Evolutionary conservation across 306 rosid species (phyloP).

Genomic region (Corylus avellana): DNA sequence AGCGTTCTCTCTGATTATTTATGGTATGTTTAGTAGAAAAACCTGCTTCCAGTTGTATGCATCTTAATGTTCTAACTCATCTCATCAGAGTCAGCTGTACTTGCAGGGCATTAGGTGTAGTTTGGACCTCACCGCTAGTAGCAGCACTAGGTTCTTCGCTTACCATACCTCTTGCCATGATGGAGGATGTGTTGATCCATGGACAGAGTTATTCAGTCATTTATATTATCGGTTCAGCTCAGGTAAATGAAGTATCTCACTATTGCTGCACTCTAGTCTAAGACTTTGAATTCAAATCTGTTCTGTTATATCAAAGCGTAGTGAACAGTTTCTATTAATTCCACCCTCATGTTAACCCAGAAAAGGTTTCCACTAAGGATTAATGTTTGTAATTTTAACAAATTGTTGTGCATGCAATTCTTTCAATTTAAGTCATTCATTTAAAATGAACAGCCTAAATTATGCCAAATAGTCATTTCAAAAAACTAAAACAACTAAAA

Average conservation of each 20-base stretch:
- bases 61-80: neutral
- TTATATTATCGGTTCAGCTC: slow-evolving; percentile 33
- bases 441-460: too few relatives aligned
- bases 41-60: neutral
- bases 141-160: slow-evolving; percentile 39
- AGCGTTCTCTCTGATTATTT: slow-evolving; percentile 37
- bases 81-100: neutral
- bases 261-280: too few relatives aligned
- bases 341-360: too few relatives aligned
- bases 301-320: neutral
- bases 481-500: too few relatives aligned
- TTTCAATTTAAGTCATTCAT: too few relatives aligned
- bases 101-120: slow-evolving; percentile 35
- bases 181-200: slow-evolving; percentile 33
- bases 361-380: too few relatives aligned
- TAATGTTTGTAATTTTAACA: too few relatives aligned
- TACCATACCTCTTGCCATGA: slow-evolving; percentile 36
- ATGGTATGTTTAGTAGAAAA: slow-evolving; percentile 19
- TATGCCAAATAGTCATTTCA: too few relatives aligned
- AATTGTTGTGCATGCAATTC: too few relatives aligned
- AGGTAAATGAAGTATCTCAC: slow-evolving; percentile 14
- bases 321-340: too few relatives aligned
- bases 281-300: neutral
- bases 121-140: slow-evolving; percentile 36
- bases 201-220: slow-evolving; percentile 31